Base-by-base conservation (phyloP, 2,329 filamentous ascomycete species). In the Pseudopyricularia cyperi region DNA sequence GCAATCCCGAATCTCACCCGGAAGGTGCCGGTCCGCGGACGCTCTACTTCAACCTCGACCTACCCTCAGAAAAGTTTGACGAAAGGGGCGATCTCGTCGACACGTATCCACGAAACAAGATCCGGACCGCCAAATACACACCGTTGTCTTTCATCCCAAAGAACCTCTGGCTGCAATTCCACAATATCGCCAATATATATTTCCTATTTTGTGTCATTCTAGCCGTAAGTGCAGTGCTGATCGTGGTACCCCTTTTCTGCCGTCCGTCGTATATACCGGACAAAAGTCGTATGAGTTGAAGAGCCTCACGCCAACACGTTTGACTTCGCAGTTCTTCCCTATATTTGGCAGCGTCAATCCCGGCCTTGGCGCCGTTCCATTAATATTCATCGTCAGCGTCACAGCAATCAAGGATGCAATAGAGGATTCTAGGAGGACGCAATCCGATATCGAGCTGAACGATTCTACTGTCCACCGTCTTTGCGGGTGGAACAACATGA, bases 141-240 rank as follows among this genome's bases (percentile, higher is more conserved):
- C 85, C 94, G 8, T 68, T 98, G 57, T 95, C 87, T 55, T 98
- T 98, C 68, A 68, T 98, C 28, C 93, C 93, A 14, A 97, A 97
- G 72, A 97, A 98, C 68, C 65, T 98, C 63, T 98, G 85, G 82
- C 88, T 95, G 58, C 94, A 98, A 68, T 97, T 98, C 65, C 91
- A 98, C 70, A 97, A 97, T 64, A 85, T 98, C 62, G 93, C 93
- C 63, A 98, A 98, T 67, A 85, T 97, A 52, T 98, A 97, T 71
- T 98, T 98, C 77, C 75, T 97, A 60, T 96, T 97, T 70, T 79
- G 91, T 61, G 90, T 96, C 65, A 95, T 98, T 63, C 78, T 98
- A 55, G 83, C 85, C 62, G 93, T 97, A 83, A 76, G 90, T 77
- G 52, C n/a, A n/a, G n/a, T n/a, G 4, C 14, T 14, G 39, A 19